Conservation (phyloP, 495 filamentous ascomycete genomes). For the Schizothecium vesticola region DNA sequence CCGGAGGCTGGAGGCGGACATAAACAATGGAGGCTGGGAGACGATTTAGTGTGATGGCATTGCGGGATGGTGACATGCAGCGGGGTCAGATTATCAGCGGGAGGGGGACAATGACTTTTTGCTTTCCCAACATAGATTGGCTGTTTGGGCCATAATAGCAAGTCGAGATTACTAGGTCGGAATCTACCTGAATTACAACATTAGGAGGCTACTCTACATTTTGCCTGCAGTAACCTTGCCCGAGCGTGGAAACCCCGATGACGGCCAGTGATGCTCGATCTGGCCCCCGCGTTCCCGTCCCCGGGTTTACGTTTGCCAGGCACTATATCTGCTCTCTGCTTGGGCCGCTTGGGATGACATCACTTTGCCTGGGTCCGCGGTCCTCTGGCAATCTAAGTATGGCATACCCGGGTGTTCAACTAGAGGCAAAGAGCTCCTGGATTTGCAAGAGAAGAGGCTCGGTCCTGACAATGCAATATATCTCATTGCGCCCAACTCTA, state of each 20-base stretch:
- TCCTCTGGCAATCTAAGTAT: not conserved
- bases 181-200: not conserved
- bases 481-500: not conserved
- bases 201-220: not conserved
- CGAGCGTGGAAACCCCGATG: not conserved
- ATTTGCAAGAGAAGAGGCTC: not conserved
- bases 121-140: not conserved
- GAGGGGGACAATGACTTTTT: not conserved
- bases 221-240: not conserved
- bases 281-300: not conserved
- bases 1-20: constrained; percentile 84
- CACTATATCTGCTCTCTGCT: not conserved
- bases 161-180: not conserved
- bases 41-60: constrained; percentile 38
- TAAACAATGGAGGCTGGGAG: constrained; percentile 97
- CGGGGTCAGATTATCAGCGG: not conserved
- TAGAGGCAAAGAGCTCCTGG: not conserved
- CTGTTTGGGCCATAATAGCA: not conserved
- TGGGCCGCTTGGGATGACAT: not conserved
- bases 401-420: not conserved
- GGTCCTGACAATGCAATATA: not conserved
- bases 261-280: not conserved
- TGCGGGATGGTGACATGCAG: not conserved
- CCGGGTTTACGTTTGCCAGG: not conserved
- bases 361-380: not conserved